Percentiles rank a stretch among this genome's conserved stretches.
phyloP scores from a whole-genome alignment of 2,329 filamentous ascomycete species.

The Diaporthe eres region DNA sequence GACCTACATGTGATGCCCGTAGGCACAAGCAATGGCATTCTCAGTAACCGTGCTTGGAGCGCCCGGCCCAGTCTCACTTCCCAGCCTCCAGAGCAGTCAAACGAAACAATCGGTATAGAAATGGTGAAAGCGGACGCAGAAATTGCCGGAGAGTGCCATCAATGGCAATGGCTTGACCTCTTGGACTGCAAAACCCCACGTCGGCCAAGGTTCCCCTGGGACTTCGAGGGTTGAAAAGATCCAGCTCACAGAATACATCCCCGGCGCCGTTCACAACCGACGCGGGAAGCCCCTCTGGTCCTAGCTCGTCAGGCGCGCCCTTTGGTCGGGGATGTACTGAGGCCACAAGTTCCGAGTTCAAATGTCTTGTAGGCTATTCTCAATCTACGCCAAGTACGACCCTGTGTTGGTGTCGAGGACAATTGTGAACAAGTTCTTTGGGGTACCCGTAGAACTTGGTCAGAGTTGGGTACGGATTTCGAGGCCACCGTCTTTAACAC shows the following conservation, averaged over 20 bases:
- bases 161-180: background rate
- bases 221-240: background rate
- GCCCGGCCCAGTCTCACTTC: background rate
- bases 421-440: background rate
- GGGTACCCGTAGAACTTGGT: background rate
- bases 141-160: background rate
- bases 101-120: background rate
- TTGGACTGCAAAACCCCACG: background rate
- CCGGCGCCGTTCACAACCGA: background rate
- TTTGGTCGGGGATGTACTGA: background rate
- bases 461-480: background rate
- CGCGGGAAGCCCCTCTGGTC: background rate
- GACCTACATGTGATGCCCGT: too few species aligned
- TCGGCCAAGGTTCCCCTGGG: background rate
- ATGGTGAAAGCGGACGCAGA: background rate
- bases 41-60: too few species aligned
- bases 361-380: background rate
- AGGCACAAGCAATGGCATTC: background rate
- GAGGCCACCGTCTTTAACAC: background rate
- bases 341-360: too few species aligned
- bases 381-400: background rate
- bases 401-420: background rate
- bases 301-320: background rate
- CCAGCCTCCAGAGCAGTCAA: background rate
- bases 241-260: background rate